Evolutionary conservation across 148 eudicot species (phyloP).

Genomic region (Cornus kousa): DNA sequence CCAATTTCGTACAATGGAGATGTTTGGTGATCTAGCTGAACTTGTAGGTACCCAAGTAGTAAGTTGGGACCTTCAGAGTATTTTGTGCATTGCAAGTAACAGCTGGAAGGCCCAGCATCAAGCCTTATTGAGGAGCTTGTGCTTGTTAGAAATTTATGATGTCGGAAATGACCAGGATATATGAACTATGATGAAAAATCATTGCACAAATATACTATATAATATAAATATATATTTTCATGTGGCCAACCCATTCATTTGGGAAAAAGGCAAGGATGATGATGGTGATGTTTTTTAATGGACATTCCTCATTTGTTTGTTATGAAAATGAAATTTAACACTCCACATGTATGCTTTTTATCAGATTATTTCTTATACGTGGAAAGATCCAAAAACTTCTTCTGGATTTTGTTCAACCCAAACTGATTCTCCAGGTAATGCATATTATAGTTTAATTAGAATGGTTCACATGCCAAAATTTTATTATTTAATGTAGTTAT

Average conservation of each 20-base stretch:
- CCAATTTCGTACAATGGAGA: background rate
- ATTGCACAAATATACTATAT: background rate
- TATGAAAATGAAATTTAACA: slow-evolving; percentile 3
- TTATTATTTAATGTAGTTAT: background rate
- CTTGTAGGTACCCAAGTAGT: background rate
- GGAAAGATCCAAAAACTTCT: slow-evolving; percentile 49
- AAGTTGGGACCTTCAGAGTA: background rate
- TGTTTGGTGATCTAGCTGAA: background rate
- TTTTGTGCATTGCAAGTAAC: background rate
- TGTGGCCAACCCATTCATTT: too few species aligned
- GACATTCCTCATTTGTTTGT: background rate
- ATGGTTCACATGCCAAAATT: background rate
- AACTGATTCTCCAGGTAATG: slow-evolving; percentile 42
- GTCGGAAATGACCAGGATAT: background rate
- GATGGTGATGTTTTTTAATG: background rate
- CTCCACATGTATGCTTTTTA: slow-evolving; percentile 3
- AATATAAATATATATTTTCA: background rate
- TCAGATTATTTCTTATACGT: slow-evolving; percentile 35
- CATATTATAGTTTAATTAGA: background rate
- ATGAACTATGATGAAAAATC: background rate
- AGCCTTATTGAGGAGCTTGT: background rate
- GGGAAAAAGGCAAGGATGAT: too few species aligned
- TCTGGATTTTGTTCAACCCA: slow-evolving; percentile 45
- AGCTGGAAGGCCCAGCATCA: background rate
- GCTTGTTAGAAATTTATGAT: background rate